Percentiles rank a stretch among this genome's conserved stretches.
These are phyloP conservation scores for Oryza nivara DNA, from an alignment of 176 grass and related monocot species.

Conservation along the genomic window DNA sequence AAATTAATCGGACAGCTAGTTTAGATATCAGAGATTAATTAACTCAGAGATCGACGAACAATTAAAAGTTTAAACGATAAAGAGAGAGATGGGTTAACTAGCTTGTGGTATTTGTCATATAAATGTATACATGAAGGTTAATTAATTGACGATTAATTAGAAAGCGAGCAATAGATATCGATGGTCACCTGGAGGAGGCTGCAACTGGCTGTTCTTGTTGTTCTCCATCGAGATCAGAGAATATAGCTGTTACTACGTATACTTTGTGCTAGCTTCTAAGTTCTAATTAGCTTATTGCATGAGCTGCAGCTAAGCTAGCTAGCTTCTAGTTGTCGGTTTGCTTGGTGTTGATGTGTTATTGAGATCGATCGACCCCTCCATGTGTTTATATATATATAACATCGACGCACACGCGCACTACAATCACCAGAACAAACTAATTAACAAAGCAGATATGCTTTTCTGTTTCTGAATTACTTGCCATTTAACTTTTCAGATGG, in stretches of 20 bases:
- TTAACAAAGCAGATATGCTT: not conserved
- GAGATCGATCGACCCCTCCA: not conserved
- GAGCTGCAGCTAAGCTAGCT: not conserved
- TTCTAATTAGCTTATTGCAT: too few species aligned
- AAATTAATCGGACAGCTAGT: not conserved
- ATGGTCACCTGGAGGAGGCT: constrained; percentile 30
- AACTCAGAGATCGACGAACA: too few species aligned
- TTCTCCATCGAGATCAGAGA: constrained; percentile 22
- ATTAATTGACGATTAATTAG: not conserved
- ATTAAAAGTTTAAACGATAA: not conserved
- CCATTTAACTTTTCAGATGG: not conserved
- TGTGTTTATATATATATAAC: not conserved
- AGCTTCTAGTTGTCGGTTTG: not conserved
- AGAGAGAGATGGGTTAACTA: not conserved
- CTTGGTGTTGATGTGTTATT: not conserved
- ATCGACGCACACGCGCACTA: not conserved
- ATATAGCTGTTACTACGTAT: too few species aligned
- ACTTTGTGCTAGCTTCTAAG: too few species aligned
- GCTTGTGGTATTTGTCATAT: too few species aligned
- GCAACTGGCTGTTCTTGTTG: constrained; percentile 29
- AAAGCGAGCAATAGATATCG: not conserved
- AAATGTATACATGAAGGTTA: not conserved
- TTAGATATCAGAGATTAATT: not conserved
- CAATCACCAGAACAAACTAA: not conserved
- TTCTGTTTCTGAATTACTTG: not conserved